Conservation (phyloP, 306 rosid species). For the Crataegus laevigata region DNA sequence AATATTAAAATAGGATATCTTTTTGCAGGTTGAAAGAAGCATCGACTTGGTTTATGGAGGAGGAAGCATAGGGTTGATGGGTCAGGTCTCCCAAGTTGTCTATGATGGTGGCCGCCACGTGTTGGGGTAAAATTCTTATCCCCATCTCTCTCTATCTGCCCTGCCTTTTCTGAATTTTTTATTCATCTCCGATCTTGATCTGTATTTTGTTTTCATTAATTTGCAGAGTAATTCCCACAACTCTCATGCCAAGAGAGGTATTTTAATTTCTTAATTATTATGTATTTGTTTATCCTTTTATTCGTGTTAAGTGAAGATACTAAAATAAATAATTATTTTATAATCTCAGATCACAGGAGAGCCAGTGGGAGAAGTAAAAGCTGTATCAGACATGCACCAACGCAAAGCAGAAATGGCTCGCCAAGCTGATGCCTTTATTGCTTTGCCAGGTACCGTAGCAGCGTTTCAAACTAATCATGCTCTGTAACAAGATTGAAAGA, state of each 20-base stretch:
- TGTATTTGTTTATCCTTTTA: too few relatives aligned
- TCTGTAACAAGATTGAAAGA: too few relatives aligned
- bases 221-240: slow-evolving; percentile 77
- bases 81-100: slow-evolving; percentile 78
- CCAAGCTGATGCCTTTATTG: slow-evolving; percentile 91
- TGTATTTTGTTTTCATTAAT: background rate
- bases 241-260: slow-evolving; percentile 95
- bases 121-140: slow-evolving; percentile 48
- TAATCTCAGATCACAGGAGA: slow-evolving; percentile 70
- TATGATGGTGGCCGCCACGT: slow-evolving; percentile 96
- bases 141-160: background rate
- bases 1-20: background rate
- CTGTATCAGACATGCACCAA: slow-evolving; percentile 87
- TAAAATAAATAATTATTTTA: background rate
- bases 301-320: background rate
- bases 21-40: slow-evolving; percentile 68
- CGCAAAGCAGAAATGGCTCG: slow-evolving; percentile 97
- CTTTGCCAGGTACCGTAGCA: slow-evolving; percentile 56
- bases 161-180: background rate
- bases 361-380: slow-evolving; percentile 78
- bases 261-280: background rate
- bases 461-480: background rate
- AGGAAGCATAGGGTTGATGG: slow-evolving; percentile 96
- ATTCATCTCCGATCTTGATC: background rate
- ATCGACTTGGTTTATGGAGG: slow-evolving; percentile 98